These are phyloP conservation scores for Melaleuca quinquenervia DNA, from an alignment of 345 rosid genomes.

Conservation along the genomic window DNA sequence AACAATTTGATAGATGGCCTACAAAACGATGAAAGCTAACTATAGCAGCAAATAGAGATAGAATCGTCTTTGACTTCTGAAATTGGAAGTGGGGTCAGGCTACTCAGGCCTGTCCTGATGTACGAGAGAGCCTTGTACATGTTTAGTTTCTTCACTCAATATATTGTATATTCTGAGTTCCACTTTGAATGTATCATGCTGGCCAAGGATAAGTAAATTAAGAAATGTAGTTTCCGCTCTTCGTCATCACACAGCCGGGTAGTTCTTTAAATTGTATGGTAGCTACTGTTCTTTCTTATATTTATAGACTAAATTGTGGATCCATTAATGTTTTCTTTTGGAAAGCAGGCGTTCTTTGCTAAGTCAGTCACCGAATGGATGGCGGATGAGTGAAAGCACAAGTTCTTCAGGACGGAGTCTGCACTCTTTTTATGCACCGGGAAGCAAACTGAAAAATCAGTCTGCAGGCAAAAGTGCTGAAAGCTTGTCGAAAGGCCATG, in stretches of 20 bases:
- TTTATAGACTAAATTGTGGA: not conserved
- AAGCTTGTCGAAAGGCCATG: conserved; percentile 11
- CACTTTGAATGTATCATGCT: not conserved
- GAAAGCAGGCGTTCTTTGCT: conserved; percentile 75
- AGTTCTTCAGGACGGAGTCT: conserved; percentile 28
- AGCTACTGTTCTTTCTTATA: not conserved
- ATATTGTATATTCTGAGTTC: not conserved
- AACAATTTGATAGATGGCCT: not conserved
- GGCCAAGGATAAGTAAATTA: not conserved
- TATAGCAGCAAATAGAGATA: not conserved
- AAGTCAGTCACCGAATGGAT: conserved; percentile 69
- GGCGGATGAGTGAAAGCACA: conserved; percentile 18
- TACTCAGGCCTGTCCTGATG: not conserved
- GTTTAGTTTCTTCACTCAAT: not conserved
- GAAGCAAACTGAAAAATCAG: conserved; percentile 7
- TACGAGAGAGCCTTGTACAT: not conserved
- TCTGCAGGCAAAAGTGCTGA: conserved; percentile 8
- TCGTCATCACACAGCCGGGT: not conserved
- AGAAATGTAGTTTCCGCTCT: not conserved
- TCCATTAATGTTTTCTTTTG: not conserved
- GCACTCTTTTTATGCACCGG: conserved; percentile 27
- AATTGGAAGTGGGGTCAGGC: not conserved
- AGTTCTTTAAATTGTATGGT: not conserved
- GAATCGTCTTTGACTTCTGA: not conserved
- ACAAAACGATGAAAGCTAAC: not conserved